Evolutionary conservation across 192 early-diverging fungal genomes (phyloP), one percentile per base, ranked within the genome.

Genomic region (Spizellomyces punctatus): DNA sequence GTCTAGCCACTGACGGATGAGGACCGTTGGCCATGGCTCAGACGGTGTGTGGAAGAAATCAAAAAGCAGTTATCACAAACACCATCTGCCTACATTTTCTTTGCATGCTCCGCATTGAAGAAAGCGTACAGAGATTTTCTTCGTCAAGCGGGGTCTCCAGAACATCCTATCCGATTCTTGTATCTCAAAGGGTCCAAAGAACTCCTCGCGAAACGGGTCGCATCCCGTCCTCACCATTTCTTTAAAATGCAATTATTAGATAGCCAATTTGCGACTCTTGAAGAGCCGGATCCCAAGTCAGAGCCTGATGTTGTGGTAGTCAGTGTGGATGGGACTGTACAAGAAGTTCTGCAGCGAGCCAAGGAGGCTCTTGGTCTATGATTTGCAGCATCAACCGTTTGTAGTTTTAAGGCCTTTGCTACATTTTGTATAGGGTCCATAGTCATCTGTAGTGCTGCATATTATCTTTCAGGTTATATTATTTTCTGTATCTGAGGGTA

Each of bases 91-190:
- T 42, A 61, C 60, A 83, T 83, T 50, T 73, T 87, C 9, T 84
- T 91, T 27, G 85, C 82, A 17, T 92, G 91, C 66, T 92, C 91
- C 10, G 67, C 88, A 8, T 70, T 92, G 16, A 85, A 84, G 44
- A 79, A 78, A 58, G 73, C 68, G 42, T 92, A 92, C 70, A 77
- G 91, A n/a, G 89, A 91, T 63, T 71, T 89, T 14, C 74, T 92
- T 14, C 81, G 82, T 1, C 21, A 62, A n/a, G 27, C 58, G 19
- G 65, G 72, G 19, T 62, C 73, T 8, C 48, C 60, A 45, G 2
- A 56, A 10, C 22, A 79, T 57, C 41, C 61, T 21, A 52, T 81
- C 17, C 64, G 46, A 36, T 73, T 73, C 64, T 36, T 88, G 2
- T 87, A 86, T 43, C 68, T 92, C 9, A 76, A 87, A 21, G 89